A percentile compares a stretch with the other conserved stretches of the same genome.
These are phyloP conservation scores for Neurospora tetraspora DNA, from an alignment of 495 filamentous ascomycete genomes.

Conservation along the genomic window DNA sequence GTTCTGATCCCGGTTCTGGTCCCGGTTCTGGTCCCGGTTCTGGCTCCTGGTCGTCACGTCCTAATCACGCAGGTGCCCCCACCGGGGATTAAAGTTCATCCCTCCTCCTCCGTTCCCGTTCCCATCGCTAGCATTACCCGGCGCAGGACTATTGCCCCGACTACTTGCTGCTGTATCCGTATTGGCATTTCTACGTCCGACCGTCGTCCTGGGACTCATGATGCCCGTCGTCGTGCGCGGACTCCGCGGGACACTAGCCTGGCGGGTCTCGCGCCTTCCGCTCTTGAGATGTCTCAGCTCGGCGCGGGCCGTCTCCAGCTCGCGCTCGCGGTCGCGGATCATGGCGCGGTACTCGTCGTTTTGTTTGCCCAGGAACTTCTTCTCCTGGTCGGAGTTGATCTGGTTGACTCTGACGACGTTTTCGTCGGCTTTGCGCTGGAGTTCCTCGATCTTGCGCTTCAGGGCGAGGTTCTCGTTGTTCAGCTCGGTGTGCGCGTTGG, in stretches of 20 bases:
- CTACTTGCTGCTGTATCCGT: constrained; percentile 25
- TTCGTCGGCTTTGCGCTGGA: constrained; percentile 40
- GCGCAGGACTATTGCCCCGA: constrained; percentile 36
- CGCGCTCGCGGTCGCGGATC: constrained; percentile 49
- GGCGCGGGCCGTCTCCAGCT: constrained; percentile 33
- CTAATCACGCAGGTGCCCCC: constrained; percentile 29
- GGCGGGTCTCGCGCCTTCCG: constrained; percentile 40
- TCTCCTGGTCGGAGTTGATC: constrained; percentile 35
- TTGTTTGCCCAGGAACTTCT: constrained; percentile 16
- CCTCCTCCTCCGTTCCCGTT: neutral
- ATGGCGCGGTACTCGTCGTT: constrained; percentile 47
- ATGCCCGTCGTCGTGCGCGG: constrained; percentile 28
- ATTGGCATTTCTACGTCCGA: constrained; percentile 1
- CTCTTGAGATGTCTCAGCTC: constrained; percentile 33
- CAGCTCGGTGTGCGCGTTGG: constrained; percentile 41
- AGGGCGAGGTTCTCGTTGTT: constrained; percentile 42
- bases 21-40: neutral
- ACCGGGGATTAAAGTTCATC: constrained; percentile 21
- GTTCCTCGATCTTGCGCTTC: constrained; percentile 31
- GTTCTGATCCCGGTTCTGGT: neutral
- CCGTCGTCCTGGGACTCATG: constrained; percentile 31
- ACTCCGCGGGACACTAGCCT: constrained; percentile 39
- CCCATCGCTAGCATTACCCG: constrained; percentile 2
- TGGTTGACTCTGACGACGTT: constrained; percentile 43
- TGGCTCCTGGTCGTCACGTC: neutral